Percentiles rank a stretch among this genome's conserved stretches.
Conservation (phyloP, 176 grass and related monocot genomes). For the Cenchrus purpureus region DNA sequence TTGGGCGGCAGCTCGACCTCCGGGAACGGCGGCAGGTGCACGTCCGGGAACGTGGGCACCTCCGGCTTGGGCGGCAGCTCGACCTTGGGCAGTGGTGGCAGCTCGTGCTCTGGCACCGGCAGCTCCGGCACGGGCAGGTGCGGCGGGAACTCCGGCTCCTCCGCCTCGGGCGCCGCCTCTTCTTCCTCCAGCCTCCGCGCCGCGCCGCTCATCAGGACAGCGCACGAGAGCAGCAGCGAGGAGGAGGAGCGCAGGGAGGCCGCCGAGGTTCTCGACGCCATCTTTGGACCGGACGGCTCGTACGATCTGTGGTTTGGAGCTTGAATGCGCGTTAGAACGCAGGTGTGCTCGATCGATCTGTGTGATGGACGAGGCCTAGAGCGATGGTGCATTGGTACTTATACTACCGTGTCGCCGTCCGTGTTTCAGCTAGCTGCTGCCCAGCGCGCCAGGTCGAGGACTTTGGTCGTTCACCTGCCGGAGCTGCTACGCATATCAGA, state of each 20-base stretch:
- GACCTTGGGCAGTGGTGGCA: slow-evolving; percentile 36
- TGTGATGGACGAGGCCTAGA: no score
- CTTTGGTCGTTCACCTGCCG: no score
- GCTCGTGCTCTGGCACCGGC: slow-evolving; percentile 30
- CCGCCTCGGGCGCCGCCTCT: background rate
- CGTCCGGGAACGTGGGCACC: slow-evolving; percentile 14
- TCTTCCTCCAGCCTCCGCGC: slow-evolving; percentile 27
- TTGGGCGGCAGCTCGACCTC: background rate
- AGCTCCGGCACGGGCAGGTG: slow-evolving; percentile 34
- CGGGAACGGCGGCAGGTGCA: slow-evolving; percentile 21
- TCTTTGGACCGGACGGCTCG: background rate
- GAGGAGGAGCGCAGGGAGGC: background rate
- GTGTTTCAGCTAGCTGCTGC: no score
- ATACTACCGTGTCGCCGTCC: no score
- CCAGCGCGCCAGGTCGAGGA: no score
- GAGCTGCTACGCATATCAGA: no score
- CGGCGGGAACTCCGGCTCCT: slow-evolving; percentile 14
- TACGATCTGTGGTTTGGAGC: no score
- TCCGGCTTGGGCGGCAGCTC: slow-evolving; percentile 20
- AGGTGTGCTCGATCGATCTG: no score
- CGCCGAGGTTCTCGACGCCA: background rate
- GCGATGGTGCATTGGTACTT: no score
- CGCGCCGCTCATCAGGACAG: background rate
- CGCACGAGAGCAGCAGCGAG: slow-evolving; percentile 4
- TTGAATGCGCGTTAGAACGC: no score